Evolutionary conservation across 2,329 filamentous ascomycete genomes (phyloP), one percentile per base, ranked within the genome.

Genomic region (Trichoderma sp.): DNA sequence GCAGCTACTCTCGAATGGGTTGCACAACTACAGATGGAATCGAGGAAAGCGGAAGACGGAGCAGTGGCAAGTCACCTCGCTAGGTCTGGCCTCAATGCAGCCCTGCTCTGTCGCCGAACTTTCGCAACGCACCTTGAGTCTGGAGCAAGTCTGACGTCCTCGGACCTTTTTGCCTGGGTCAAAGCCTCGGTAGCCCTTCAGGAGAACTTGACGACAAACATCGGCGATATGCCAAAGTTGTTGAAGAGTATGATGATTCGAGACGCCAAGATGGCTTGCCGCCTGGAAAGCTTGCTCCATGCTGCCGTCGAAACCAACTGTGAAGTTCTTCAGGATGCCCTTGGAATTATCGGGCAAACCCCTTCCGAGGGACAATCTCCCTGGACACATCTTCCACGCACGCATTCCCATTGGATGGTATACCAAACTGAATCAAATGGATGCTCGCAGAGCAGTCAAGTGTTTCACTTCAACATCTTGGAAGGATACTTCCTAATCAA

Each of bases 61-160:
- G 74, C 79, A 1, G 73, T 72, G 0, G 74, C 80, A 0, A 73
- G 76, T 19, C 78, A 69, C 24, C 47, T 64, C 21, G 65, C 71
- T 0, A 58, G 21, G 0, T 86, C 84, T 67, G 79, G 79, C 0
- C 78, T 89, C 0, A 82, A 81, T 74, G 81, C 86, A 0, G 81
- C 87, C 0, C 67, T 90, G 0, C 74, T 90, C 0, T 89, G 86
- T 58, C 78, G 78, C 7, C 73, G 74, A 17, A 80, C 78, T 0
- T 80, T 77, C 55, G 66, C 68, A 1, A 66, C 70, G 0, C 65
- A 68, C 52, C 39, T 41, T 5, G 34, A 47, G 3, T 19, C 1
- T 6, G 30, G 57, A 10, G 21, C 45, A 12, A 17, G 17, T 7
- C 30, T 69, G 7, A 9, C 30, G 1, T 7, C 43, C 0, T 47